phyloP scores from a whole-genome alignment of 2,329 filamentous ascomycete species.

The Aspergillus pseudoviridinutans region DNA sequence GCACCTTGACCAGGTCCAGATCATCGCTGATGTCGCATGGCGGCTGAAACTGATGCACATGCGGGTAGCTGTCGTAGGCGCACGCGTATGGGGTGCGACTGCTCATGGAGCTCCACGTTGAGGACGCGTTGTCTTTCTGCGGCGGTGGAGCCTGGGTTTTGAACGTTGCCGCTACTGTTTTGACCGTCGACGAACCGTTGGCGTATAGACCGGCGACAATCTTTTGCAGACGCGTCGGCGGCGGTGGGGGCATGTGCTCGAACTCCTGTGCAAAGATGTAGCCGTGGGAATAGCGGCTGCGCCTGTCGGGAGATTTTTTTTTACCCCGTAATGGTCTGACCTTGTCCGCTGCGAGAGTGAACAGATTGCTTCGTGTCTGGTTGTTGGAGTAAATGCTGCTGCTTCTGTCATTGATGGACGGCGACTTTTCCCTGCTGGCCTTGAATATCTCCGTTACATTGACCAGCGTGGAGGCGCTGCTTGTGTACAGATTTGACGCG shows the following conservation, averaged over 20 bases:
- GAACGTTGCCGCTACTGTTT: background rate
- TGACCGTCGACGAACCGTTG: background rate
- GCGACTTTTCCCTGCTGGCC: background rate
- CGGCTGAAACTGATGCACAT: background rate
- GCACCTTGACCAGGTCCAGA: background rate
- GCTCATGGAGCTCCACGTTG: background rate
- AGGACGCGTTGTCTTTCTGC: background rate
- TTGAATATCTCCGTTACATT: background rate
- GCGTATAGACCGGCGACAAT: background rate
- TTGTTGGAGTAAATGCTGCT: background rate
- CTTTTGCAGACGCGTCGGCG: background rate
- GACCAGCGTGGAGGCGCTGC: background rate
- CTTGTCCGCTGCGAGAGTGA: background rate
- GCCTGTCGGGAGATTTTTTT: background rate
- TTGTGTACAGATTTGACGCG: background rate
- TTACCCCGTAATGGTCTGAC: background rate
- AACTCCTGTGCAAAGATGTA: background rate
- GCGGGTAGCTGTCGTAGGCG: background rate
- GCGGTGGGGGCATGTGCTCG: background rate
- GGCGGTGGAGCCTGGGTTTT: background rate
- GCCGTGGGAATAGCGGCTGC: background rate
- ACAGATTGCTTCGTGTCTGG: background rate
- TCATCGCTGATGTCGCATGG: background rate
- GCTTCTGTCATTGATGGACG: background rate
- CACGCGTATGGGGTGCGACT: background rate